These are phyloP conservation scores for Brassica juncea DNA, from an alignment of 345 rosid species.

Conservation along the genomic window DNA sequence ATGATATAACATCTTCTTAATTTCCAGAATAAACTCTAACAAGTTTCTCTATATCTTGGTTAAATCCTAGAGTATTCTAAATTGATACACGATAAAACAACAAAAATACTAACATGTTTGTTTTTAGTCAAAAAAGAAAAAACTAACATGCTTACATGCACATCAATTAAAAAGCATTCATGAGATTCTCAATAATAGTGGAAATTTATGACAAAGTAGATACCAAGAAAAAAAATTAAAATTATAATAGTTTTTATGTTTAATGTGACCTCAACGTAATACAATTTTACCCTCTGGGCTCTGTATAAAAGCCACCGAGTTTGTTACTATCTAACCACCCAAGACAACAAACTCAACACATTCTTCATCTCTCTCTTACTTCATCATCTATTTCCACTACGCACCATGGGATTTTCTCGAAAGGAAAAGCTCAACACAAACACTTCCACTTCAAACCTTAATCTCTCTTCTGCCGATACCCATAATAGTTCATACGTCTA, in stretches of 20 bases:
- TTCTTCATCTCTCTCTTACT: slow-evolving; percentile 13
- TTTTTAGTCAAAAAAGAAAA: neutral
- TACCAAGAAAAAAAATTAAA: neutral
- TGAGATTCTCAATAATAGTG: neutral
- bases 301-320: slow-evolving; percentile 18
- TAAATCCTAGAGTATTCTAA: neutral
- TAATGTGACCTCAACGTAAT: slow-evolving; percentile 6
- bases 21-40: neutral
- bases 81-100: neutral
- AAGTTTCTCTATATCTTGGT: neutral
- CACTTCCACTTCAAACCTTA: slow-evolving; percentile 27
- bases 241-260: neutral
- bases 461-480: slow-evolving; percentile 5
- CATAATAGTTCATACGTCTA: slow-evolving; percentile 30
- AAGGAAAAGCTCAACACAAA: slow-evolving; percentile 21
- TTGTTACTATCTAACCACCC: slow-evolving; percentile 8
- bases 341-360: slow-evolving; percentile 20
- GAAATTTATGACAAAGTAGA: neutral
- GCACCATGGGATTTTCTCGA: slow-evolving; percentile 12
- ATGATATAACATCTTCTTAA: neutral
- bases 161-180: neutral
- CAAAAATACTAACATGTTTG: neutral
- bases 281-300: slow-evolving; percentile 12
- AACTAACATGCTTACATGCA: neutral
- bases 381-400: slow-evolving; percentile 1